Conservation (phyloP, 2,329 filamentous ascomycete genomes). For the Sclerotinia borealis region DNA sequence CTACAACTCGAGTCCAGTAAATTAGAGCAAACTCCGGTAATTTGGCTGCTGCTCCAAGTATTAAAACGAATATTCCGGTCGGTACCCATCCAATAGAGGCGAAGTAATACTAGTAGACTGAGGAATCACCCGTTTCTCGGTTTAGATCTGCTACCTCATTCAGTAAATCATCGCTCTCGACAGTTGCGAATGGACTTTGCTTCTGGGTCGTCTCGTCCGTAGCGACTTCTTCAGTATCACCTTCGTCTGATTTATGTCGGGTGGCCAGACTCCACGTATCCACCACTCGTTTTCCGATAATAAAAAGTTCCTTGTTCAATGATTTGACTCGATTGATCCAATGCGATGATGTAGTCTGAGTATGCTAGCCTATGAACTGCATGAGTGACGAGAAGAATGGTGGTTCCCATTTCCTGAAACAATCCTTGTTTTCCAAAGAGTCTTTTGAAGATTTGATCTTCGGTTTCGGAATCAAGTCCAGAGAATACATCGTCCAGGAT, state of each 20-base stretch:
- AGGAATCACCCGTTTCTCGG: constrained; percentile 23
- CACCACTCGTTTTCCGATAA: constrained; percentile 25
- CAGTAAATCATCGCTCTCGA: constrained; percentile 1
- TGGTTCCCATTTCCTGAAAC: constrained; percentile 29
- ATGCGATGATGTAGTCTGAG: constrained; percentile 37
- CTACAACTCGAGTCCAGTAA: constrained; percentile 13
- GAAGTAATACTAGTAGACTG: constrained; percentile 29
- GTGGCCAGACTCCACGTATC: constrained; percentile 21
- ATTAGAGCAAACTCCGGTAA: constrained; percentile 19
- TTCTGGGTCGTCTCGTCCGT: background rate
- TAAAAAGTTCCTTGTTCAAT: constrained; percentile 36
- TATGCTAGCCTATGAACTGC: constrained; percentile 31
- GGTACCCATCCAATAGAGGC: constrained; percentile 21
- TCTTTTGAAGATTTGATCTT: constrained; percentile 23
- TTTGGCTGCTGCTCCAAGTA: constrained; percentile 16
- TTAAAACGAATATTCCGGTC: constrained; percentile 11
- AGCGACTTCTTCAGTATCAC: background rate
- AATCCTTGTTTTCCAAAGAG: constrained; percentile 21
- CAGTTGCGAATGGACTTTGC: background rate
- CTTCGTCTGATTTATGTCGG: constrained; percentile 9
- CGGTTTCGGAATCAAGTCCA: constrained; percentile 28
- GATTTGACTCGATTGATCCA: constrained; percentile 31
- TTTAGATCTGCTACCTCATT: background rate
- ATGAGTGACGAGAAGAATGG: constrained; percentile 36
- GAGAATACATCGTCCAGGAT: constrained; percentile 31